These are phyloP conservation scores for Talaromyces sp. DNA, from an alignment of 2,329 filamentous ascomycete genomes.

Conservation along the genomic window DNA sequence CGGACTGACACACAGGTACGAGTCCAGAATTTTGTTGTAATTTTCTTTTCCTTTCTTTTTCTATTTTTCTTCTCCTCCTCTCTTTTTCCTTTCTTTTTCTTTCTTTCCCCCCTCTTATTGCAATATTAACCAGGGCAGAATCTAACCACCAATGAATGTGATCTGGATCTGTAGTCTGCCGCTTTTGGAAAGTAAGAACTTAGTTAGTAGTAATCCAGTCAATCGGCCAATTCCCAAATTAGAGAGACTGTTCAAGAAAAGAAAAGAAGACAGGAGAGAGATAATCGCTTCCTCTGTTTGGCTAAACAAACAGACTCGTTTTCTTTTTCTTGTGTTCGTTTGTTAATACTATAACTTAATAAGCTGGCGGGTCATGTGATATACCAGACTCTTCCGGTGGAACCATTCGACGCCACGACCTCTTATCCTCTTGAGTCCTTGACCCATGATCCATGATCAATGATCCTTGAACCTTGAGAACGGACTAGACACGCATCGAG, in stretches of 20 bases:
- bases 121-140: background rate
- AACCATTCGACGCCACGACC: background rate
- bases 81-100: background rate
- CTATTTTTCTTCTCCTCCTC: too few species aligned
- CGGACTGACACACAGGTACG: too few species aligned
- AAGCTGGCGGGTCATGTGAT: background rate
- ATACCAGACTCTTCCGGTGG: background rate
- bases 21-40: background rate
- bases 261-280: background rate
- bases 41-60: too few species aligned
- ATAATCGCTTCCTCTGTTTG: background rate
- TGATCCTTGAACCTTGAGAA: background rate
- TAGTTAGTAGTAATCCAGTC: background rate
- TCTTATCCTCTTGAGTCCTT: background rate
- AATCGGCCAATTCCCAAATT: too few species aligned
- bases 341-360: too few species aligned
- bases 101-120: background rate
- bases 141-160: background rate
- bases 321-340: too few species aligned
- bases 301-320: background rate
- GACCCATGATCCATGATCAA: background rate
- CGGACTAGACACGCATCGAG: background rate
- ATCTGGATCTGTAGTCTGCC: background rate
- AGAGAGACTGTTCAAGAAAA: too few species aligned
- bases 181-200: background rate